Conservation (phyloP, 805 yeast species). For the Saturnispora saitoi region DNA sequence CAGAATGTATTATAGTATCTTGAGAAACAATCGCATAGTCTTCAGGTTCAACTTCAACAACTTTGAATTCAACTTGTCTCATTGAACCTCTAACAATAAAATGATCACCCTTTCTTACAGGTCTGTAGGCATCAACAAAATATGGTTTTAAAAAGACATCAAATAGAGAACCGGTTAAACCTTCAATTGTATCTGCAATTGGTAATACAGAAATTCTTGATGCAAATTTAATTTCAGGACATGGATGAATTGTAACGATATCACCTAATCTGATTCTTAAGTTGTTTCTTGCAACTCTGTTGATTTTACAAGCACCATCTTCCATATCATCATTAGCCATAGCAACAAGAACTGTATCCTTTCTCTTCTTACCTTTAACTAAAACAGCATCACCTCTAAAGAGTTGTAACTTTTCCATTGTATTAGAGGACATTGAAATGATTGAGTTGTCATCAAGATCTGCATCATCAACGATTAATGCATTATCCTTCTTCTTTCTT, state of each 20-base stretch:
- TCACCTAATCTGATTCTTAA: slow-evolving; percentile 92
- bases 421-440: slow-evolving; percentile 87
- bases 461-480: slow-evolving; percentile 93
- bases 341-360: slow-evolving; percentile 93
- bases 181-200: slow-evolving; percentile 96
- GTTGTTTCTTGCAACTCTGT: slow-evolving; percentile 94
- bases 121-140: slow-evolving; percentile 98
- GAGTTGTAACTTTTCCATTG: slow-evolving; percentile 89
- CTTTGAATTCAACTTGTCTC: slow-evolving; percentile 99
- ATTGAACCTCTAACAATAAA: slow-evolving; percentile 97
- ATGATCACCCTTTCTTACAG: slow-evolving; percentile 94
- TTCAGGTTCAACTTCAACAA: slow-evolving; percentile 95
- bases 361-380: slow-evolving; percentile 96
- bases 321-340: slow-evolving; percentile 94
- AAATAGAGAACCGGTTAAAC: slow-evolving; percentile 90
- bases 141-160: slow-evolving; percentile 96
- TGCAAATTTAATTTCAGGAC: slow-evolving; percentile 97
- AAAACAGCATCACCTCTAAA: slow-evolving; percentile 97
- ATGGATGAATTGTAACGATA: slow-evolving; percentile 81
- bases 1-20: slow-evolving; percentile 96
- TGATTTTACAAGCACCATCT: slow-evolving; percentile 88
- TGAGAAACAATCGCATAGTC: slow-evolving; percentile 97
- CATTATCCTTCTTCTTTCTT: slow-evolving; percentile 94
- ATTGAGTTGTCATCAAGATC: slow-evolving; percentile 95
- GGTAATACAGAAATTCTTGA: slow-evolving; percentile 91